A percentile compares a stretch with the other conserved stretches of the same genome.
Evolutionary conservation across 208 protist species (phyloP).

Genomic region (Angomonas ambiguus): DNA sequence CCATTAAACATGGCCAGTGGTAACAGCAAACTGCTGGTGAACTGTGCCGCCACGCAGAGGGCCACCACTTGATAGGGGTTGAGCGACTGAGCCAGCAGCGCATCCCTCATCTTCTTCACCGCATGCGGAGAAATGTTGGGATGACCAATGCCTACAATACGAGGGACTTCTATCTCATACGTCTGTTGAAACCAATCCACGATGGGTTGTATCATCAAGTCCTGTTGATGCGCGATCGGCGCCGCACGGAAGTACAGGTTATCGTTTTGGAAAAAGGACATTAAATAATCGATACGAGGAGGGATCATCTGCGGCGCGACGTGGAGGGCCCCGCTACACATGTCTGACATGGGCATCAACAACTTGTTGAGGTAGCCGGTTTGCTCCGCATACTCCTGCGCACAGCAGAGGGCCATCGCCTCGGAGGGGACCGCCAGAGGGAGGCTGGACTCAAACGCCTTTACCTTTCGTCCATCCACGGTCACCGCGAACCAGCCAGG

Average conservation of each 20-base stretch:
- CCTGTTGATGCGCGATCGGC: conserved; percentile 70
- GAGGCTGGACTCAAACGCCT: conserved; percentile 78
- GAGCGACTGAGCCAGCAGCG: conserved; percentile 71
- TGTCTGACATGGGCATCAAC: conserved; percentile 87
- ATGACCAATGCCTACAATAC: conserved; percentile 82
- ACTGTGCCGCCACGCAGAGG: conserved; percentile 88
- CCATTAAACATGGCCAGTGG: conserved; percentile 80
- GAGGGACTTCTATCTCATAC: conserved; percentile 78
- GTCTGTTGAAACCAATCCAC: conserved; percentile 63
- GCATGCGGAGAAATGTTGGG: conserved; percentile 58
- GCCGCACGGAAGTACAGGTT: conserved; percentile 88
- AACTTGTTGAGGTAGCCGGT: conserved; percentile 79
- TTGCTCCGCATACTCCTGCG: conserved; percentile 86
- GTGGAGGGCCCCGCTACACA: conserved; percentile 84
- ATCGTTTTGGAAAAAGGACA: conserved; percentile 90
- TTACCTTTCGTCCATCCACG: conserved; percentile 82
- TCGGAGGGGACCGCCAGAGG: conserved; percentile 78
- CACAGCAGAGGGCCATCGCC: conserved; percentile 81
- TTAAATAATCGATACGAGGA: conserved; percentile 87
- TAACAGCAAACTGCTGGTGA: conserved; percentile 88
- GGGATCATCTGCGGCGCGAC: conserved; percentile 83
- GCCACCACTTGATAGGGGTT: conserved; percentile 91
- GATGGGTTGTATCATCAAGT: conserved; percentile 69
- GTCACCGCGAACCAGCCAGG: conserved; percentile 80
- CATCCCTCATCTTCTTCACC: conserved; percentile 54